A percentile compares a stretch with the other conserved stretches of the same genome.
phyloP scores from a whole-genome alignment of 495 filamentous ascomycete species.

The Penicillium argentinense region DNA sequence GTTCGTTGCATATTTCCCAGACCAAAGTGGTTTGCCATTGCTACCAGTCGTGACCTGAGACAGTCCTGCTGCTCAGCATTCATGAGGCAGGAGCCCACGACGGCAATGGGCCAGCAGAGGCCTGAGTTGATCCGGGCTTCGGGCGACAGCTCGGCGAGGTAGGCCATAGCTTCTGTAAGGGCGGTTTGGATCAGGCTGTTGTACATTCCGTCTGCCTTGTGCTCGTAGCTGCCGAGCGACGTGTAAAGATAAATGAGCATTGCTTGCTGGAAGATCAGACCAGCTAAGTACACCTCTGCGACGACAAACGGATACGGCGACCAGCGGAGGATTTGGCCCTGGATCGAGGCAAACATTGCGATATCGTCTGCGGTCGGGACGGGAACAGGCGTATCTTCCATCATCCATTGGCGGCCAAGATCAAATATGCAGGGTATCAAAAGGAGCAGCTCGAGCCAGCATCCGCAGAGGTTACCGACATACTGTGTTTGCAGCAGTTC shows the following conservation, averaged over 20 bases:
- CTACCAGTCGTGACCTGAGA: conserved; percentile 20
- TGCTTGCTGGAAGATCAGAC: conserved; percentile 37
- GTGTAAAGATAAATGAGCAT: conserved; percentile 41
- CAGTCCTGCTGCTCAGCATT: conserved; percentile 20
- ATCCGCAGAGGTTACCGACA: conserved; percentile 38
- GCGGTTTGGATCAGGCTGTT: conserved; percentile 29
- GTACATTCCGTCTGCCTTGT: conserved; percentile 32
- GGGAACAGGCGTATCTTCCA: conserved; percentile 19
- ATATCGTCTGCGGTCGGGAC: conserved; percentile 37
- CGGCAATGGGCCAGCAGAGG: conserved; percentile 40
- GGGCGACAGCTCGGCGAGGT: conserved; percentile 27
- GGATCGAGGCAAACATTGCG: conserved; percentile 41
- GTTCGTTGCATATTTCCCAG: conserved; percentile 41
- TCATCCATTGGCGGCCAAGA: conserved; percentile 41
- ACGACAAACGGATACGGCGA: conserved; percentile 30
- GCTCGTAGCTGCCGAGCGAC: conserved; percentile 27
- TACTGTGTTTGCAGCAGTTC: conserved; percentile 30
- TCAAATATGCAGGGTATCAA: conserved; percentile 40
- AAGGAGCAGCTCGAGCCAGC: conserved; percentile 37
- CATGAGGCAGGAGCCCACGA: conserved; percentile 34
- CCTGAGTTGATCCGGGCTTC: conserved; percentile 37
- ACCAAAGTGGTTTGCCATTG: conserved; percentile 33
- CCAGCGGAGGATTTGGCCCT: conserved; percentile 37
- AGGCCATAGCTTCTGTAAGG: conserved; percentile 30
- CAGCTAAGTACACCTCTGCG: conserved; percentile 34